Percentiles rank a stretch among this genome's conserved stretches.
phyloP scores from a whole-genome alignment of 169 alveolate genomes.

The Ichthyophthirius multifiliis region DNA sequence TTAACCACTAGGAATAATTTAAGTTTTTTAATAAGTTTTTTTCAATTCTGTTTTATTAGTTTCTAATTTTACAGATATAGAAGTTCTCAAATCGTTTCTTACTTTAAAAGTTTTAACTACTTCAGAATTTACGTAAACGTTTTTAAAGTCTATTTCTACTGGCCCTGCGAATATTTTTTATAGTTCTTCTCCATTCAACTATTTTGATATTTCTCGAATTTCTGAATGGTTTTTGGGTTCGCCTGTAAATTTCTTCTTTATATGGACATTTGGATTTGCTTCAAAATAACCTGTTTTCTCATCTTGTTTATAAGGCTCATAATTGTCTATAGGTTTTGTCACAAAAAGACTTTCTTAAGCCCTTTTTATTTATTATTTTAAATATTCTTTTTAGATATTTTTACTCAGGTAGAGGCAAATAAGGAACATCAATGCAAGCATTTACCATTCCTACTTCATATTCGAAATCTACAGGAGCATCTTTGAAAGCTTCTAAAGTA shows the following conservation, averaged over 20 bases:
- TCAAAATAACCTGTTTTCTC: constrained; percentile 29
- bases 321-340: constrained; percentile 79
- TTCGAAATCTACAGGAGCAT: constrained; percentile 62
- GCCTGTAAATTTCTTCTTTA: constrained; percentile 61
- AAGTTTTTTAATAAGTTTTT: constrained; percentile 57
- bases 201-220: constrained; percentile 71
- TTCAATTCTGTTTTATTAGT: constrained; percentile 60
- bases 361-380: not conserved
- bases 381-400: not conserved
- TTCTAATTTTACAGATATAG: constrained; percentile 71
- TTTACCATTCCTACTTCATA: constrained; percentile 67
- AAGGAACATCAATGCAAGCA: constrained; percentile 51
- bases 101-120: constrained; percentile 70
- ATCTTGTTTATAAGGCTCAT: constrained; percentile 47
- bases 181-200: constrained; percentile 73
- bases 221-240: constrained; percentile 81
- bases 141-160: constrained; percentile 64
- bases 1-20: constrained; percentile 81
- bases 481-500: not conserved
- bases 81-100: constrained; percentile 66
- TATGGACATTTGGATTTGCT: constrained; percentile 32
- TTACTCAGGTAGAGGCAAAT: constrained; percentile 54
- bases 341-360: constrained; percentile 76
- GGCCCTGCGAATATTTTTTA: constrained; percentile 80
- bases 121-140: constrained; percentile 69